A percentile compares a stretch with the other conserved stretches of the same genome.
Conservation (phyloP, 371 early-diverging fungal species). For the Ordospora colligata region DNA sequence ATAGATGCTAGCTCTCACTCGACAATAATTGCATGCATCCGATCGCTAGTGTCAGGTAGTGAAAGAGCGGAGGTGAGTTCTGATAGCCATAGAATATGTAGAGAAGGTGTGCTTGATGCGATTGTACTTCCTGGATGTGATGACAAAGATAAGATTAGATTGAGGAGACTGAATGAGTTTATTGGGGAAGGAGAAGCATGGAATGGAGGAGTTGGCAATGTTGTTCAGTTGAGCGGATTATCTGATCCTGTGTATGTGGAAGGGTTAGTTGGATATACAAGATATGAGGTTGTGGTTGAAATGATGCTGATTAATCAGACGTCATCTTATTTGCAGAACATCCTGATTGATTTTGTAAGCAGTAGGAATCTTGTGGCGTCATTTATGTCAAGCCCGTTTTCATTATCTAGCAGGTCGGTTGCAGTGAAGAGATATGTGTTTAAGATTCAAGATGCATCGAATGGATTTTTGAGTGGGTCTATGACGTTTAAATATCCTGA, state of each 20-base stretch:
- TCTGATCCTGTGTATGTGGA: slow-evolving; percentile 96
- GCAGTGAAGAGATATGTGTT: slow-evolving; percentile 17
- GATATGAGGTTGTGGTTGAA: slow-evolving; percentile 80
- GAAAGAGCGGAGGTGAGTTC: background rate
- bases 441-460: slow-evolving; percentile 45
- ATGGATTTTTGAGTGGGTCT: slow-evolving; percentile 55
- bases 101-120: background rate
- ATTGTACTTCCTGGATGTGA: background rate
- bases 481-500: slow-evolving; percentile 46
- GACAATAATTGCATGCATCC: slow-evolving; percentile 26
- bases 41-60: background rate
- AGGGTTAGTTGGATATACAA: slow-evolving; percentile 82
- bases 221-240: slow-evolving; percentile 85
- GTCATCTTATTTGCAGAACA: slow-evolving; percentile 78
- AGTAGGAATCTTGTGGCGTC: slow-evolving; percentile 76
- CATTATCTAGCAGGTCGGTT: slow-evolving; percentile 20
- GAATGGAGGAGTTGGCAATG: slow-evolving; percentile 60
- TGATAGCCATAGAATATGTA: background rate
- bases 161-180: background rate
- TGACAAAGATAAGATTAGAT: background rate
- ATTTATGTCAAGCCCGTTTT: background rate
- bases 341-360: slow-evolving; percentile 87
- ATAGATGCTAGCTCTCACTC: slow-evolving; percentile 48
- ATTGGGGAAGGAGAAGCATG: background rate
- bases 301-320: slow-evolving; percentile 95